Base-by-base conservation (phyloP, 2,329 filamentous ascomycete species). In the Golovinomyces cichoracearum region DNA sequence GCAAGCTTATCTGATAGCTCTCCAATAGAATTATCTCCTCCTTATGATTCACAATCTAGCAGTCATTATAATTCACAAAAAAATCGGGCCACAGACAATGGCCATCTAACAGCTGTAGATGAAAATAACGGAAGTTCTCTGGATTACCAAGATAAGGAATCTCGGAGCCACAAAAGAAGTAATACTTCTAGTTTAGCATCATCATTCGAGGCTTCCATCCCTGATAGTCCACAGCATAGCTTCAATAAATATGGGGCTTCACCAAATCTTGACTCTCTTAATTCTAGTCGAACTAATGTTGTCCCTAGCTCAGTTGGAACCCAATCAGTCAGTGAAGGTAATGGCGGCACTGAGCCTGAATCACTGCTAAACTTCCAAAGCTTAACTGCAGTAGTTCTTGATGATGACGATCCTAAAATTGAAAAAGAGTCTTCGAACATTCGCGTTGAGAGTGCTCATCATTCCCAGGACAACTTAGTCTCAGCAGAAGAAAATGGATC, bases 301-400 rank as follows among this genome's bases (percentile, higher is more conserved):
- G 66, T 64, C 2, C 37, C 38, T 25, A 37, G 48, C 29, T 46
- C 48, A 9, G 60, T 58, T 37, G 63, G 53, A 2, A 58, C 67
- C 12, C 71, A 75, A 22, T 63, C 66, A 22, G 66, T 69, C 4
- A 67, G 69, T 13, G 64, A 64, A 54, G 64, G 63, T 5, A 70
- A 66, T 49, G 57, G 21, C 12, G 15, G n/a, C 23, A 10, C 67
- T 4, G 69, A 70, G 42, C 65, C 70, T 0, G 86, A 94, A 59
- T 75, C 84, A 2, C 76, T 93, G 73, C 90, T 93, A 63, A 94
- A 93, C 62, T 94, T 94, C 60, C 72, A 77, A 49, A 93, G 84
- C 55, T 66, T 95, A 21, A 82, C 83, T 1, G 82, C 83, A 52
- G 83, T 92, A 61, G 82, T 94, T 26, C 82, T 78, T 35, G 71